Conservation (phyloP, 2,329 filamentous ascomycete genomes). For the Ophiognomonia clavigignenti-juglandacearum region DNA sequence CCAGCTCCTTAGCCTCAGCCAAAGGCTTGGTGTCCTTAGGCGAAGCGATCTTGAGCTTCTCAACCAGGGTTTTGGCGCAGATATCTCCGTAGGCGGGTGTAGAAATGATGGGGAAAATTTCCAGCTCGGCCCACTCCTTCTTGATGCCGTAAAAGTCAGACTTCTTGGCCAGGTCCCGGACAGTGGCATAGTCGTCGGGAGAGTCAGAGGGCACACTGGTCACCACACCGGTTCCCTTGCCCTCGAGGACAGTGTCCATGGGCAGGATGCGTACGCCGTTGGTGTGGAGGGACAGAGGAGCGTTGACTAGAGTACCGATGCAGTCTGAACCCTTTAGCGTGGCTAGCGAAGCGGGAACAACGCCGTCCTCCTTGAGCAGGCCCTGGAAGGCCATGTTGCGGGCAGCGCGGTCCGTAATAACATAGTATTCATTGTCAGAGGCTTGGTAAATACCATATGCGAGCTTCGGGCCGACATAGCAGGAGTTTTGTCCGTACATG, state of each 20-base stretch:
- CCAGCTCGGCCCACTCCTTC: conserved; percentile 91
- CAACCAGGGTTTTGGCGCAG: conserved; percentile 76
- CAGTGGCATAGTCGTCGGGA: conserved; percentile 89
- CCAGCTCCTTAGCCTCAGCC: conserved; percentile 88
- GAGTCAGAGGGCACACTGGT: conserved; percentile 94
- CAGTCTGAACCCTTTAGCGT: conserved; percentile 74
- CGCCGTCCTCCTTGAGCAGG: conserved; percentile 72
- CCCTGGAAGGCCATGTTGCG: conserved; percentile 96
- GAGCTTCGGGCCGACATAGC: conserved; percentile 88
- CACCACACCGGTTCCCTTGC: conserved; percentile 95
- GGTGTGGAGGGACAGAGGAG: conserved; percentile 81
- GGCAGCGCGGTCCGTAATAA: conserved; percentile 74
- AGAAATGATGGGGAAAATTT: conserved; percentile 83
- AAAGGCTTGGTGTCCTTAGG: conserved; percentile 92
- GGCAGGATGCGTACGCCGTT: conserved; percentile 83
- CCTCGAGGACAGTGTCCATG: conserved; percentile 89
- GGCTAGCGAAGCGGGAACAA: conserved; percentile 63
- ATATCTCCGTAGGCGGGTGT: conserved; percentile 85
- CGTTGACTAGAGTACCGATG: conserved; percentile 83
- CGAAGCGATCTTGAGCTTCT: conserved; percentile 93
- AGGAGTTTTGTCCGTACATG: conserved; percentile 97
- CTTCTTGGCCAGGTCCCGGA: conserved; percentile 87
- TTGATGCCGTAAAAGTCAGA: conserved; percentile 93
- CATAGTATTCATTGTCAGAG: conserved; percentile 72
- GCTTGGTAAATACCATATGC: conserved; percentile 84